Percentiles rank a stretch among this genome's conserved stretches.
Evolutionary conservation across 441 rosid genomes (phyloP).

Genomic region (Croton laevigatus): DNA sequence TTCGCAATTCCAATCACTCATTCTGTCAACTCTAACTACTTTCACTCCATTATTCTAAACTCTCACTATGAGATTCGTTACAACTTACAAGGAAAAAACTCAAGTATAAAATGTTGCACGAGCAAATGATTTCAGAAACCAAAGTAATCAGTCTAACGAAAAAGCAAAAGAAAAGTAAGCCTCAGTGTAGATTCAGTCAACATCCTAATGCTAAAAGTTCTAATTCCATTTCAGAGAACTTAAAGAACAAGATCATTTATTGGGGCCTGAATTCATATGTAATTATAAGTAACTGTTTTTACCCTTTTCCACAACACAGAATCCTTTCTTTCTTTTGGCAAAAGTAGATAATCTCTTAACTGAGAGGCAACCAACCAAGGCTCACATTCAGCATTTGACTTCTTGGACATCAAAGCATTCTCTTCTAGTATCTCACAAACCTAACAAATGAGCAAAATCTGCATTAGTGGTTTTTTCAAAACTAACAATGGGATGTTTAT

Average conservation of each 20-base stretch:
- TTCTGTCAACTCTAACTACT: too few species aligned
- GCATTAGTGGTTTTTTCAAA: constrained; percentile 3
- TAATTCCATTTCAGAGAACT: too few species aligned
- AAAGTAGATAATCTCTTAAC: constrained; percentile 81
- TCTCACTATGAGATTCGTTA: neutral
- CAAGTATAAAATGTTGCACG: too few species aligned
- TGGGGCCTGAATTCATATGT: neutral
- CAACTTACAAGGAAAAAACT: neutral
- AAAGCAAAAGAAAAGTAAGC: too few species aligned
- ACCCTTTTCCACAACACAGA: constrained; percentile 79
- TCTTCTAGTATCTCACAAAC: constrained; percentile 88
- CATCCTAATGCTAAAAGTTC: too few species aligned
- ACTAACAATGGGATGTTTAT: neutral
- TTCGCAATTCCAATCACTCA: too few species aligned
- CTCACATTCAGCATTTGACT: constrained; percentile 46
- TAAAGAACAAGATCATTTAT: too few species aligned
- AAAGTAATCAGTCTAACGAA: too few species aligned
- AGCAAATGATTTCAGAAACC: too few species aligned
- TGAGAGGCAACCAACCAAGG: constrained; percentile 86
- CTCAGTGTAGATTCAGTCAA: too few species aligned
- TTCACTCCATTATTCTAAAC: neutral
- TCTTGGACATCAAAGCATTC: constrained; percentile 58
- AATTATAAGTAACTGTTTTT: constrained; percentile 6
- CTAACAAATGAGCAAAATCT: constrained; percentile 35
- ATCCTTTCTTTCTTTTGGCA: constrained; percentile 84